Evolutionary conservation across 2,329 filamentous ascomycete genomes (phyloP), one percentile per base, ranked within the genome.

Genomic region (Rhinocladiella mackenziei): DNA sequence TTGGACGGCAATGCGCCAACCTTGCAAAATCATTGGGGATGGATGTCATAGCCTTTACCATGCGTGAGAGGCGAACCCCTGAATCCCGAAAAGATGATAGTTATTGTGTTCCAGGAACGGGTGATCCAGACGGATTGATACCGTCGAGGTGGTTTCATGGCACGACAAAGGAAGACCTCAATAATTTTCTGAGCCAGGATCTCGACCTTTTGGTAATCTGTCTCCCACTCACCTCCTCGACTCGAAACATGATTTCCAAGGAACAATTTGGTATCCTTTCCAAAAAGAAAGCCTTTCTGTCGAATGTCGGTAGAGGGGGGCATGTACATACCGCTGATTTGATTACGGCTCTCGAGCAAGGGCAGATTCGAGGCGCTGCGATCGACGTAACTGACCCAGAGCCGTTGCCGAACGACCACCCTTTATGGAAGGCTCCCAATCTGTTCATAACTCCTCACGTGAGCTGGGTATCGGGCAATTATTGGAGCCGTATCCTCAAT

Each of bases 1-100:
- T 81, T 51, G 78, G 78, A 8, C 64, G 78, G 44, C 78, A 81
- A 60, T 74, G 73, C 17, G 9, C 26, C 35, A 33, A 34, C 15
- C 28, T 35, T 15, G 30, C 37, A 28, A 15, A 19, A 32, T 80
- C 81, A 2, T 63, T 86, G 56, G 86, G 85, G 17, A 83, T 86
- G 75, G 73, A 79, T 18, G 77, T 91, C 0, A 71, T 87, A 58
- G 86, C 84, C 1, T 88, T 84, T 66, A 89, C 85, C 0, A 79
- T 84, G 0, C 78, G 77, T 19, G 76, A 82, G 1, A 80, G 82
- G 14, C 62, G 68, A 7, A 86, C 84, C 0, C 75, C 79, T 0
- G 81, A 81, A 44, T 83, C 79, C 1, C 76, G 75, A 29, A 69
- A 65, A 20, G 84, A 89, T 61, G 60, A 66, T 11, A 76, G 78